A percentile compares a stretch with the other conserved stretches of the same genome.
Conservation (phyloP, 2,329 filamentous ascomycete genomes). For the Penicillium sp. region DNA sequence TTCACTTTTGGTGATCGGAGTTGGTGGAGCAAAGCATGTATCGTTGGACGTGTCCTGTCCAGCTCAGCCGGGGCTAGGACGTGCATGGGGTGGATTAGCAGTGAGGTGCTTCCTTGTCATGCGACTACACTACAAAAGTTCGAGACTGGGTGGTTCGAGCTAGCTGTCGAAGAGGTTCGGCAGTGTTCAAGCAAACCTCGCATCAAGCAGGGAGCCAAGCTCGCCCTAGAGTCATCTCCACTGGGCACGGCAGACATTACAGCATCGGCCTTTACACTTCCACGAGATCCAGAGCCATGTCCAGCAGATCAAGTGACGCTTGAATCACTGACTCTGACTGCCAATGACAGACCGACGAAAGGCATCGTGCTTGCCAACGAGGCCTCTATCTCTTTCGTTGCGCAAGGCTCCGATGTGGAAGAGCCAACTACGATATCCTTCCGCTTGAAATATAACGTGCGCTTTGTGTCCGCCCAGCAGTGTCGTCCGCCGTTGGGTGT, state of each 20-base stretch:
- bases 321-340: constrained; percentile 28
- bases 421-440: constrained; percentile 32
- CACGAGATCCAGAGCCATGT: constrained; percentile 22
- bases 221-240: constrained; percentile 43
- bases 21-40: constrained; percentile 61
- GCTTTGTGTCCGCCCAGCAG: constrained; percentile 58
- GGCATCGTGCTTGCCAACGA: constrained; percentile 23
- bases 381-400: constrained; percentile 30
- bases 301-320: constrained; percentile 21
- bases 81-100: constrained; percentile 59
- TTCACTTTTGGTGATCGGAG: constrained; percentile 53
- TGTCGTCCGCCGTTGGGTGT: constrained; percentile 50
- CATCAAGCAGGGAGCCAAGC: constrained; percentile 45
- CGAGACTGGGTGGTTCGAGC: constrained; percentile 53
- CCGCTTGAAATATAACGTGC: constrained; percentile 52
- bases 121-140: constrained; percentile 27
- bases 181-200: constrained; percentile 37
- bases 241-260: constrained; percentile 42
- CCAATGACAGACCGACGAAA: constrained; percentile 18
- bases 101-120: constrained; percentile 43
- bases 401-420: constrained; percentile 13
- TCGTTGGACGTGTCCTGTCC: constrained; percentile 57
- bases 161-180: constrained; percentile 40
- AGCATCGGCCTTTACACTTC: constrained; percentile 41
- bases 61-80: constrained; percentile 48